Percentiles rank a stretch among this genome's conserved stretches.
Conservation (phyloP, 495 filamentous ascomycete genomes). For the Penicillium taxi region DNA sequence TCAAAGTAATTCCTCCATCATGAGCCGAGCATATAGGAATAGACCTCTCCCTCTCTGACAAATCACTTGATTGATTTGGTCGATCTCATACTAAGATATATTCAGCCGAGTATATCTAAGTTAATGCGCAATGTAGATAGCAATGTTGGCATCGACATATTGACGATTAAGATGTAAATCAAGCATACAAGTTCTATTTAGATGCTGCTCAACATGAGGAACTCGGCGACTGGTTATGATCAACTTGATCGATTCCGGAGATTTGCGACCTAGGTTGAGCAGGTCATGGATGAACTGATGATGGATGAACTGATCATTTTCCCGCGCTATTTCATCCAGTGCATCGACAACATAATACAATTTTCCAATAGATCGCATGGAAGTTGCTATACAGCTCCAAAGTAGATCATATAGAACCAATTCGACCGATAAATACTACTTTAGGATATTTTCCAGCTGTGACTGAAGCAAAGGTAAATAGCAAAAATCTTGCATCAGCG, state of each 20-base stretch:
- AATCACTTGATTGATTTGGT: background rate
- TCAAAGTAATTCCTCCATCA: constrained; percentile 31
- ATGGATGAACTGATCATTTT: constrained; percentile 26
- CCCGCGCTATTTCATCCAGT: constrained; percentile 37
- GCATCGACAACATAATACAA: constrained; percentile 42
- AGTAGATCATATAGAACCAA: constrained; percentile 1
- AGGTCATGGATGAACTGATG: too few relatives aligned
- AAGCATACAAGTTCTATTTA: constrained; percentile 4
- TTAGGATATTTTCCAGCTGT: constrained; percentile 7
- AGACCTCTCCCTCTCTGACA: background rate
- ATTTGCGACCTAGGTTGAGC: constrained; percentile 21
- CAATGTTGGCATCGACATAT: constrained; percentile 6
- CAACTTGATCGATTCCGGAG: constrained; percentile 29
- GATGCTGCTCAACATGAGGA: background rate
- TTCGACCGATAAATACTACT: background rate
- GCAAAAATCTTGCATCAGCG: constrained; percentile 37
- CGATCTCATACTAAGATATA: constrained; percentile 9
- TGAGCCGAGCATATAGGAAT: constrained; percentile 30
- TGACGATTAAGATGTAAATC: constrained; percentile 27
- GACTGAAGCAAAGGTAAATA: constrained; percentile 29
- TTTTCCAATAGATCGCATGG: constrained; percentile 17
- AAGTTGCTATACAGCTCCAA: constrained; percentile 15
- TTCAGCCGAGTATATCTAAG: background rate
- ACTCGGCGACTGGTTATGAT: constrained; percentile 34
- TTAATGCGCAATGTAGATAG: background rate